Evolutionary conservation across 768 basidiomycete genomes (phyloP).

Genomic region (Boletus subparvulus): DNA sequence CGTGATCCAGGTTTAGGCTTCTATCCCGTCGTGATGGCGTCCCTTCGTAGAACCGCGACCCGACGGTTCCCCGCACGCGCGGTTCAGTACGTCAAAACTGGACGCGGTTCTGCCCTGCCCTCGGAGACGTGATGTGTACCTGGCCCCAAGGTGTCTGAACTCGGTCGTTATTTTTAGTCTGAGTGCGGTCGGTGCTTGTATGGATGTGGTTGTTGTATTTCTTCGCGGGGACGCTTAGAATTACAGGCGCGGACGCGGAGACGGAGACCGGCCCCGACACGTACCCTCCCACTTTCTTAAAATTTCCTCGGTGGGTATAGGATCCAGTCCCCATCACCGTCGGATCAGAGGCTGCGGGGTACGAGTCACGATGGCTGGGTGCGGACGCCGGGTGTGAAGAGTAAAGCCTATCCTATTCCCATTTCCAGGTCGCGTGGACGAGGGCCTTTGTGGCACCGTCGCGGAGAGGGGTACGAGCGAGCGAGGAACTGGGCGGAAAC

Average conservation of each 20-base stretch:
- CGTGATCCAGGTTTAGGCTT: background rate
- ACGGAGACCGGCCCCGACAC: background rate
- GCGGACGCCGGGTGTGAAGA: background rate
- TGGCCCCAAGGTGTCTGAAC: background rate
- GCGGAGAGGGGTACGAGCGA: too few relatives aligned
- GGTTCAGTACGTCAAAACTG: constrained; percentile 10
- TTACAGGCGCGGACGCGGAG: too few relatives aligned
- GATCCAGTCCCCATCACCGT: background rate
- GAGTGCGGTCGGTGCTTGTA: background rate
- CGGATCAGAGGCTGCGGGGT: background rate
- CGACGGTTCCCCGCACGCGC: background rate
- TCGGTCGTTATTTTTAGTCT: background rate
- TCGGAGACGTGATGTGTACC: background rate
- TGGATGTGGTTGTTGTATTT: background rate
- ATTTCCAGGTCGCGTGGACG: background rate
- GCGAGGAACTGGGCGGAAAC: background rate
- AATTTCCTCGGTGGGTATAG: background rate
- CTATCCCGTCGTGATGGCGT: background rate
- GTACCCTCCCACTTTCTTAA: background rate
- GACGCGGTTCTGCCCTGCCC: background rate
- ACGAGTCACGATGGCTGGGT: background rate
- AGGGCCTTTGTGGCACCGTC: background rate
- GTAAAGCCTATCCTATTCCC: background rate
- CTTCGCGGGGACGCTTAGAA: too few relatives aligned
- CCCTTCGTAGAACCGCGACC: too few relatives aligned